Evolutionary conservation across 139 green algal species (phyloP).

Genomic region (Spirogloea muscicola): DNA sequence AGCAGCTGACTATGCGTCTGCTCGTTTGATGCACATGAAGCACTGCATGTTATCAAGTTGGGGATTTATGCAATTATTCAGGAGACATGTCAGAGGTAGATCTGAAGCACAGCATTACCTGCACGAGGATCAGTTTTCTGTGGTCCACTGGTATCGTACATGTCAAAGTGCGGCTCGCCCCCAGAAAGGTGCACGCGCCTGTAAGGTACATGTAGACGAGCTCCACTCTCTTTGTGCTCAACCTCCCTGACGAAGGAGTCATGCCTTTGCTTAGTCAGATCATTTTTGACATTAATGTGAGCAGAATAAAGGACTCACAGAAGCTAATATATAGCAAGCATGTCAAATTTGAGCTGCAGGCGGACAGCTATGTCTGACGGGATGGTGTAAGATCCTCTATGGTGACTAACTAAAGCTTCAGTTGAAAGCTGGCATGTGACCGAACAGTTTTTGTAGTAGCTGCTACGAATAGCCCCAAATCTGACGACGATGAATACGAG

Average conservation of each 20-base stretch:
- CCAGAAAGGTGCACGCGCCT: conserved; percentile 73
- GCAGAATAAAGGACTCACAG: not conserved
- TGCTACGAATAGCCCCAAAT: too few relatives aligned
- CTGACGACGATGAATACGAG: too few relatives aligned
- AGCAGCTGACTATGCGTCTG: not conserved
- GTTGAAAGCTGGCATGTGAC: conserved; percentile 3
- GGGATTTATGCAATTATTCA: not conserved
- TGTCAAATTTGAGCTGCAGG: not conserved
- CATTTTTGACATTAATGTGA: not conserved
- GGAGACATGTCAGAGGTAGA: not conserved
- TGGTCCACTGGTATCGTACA: conserved; percentile 87
- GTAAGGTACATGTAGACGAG: conserved; percentile 70
- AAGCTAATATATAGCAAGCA: conserved; percentile 5
- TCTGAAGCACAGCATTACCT: conserved; percentile 3
- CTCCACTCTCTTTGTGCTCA: conserved; percentile 13
- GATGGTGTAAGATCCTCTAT: not conserved
- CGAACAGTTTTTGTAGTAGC: not conserved
- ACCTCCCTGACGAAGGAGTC: conserved; percentile 24
- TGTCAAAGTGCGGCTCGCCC: conserved; percentile 70
- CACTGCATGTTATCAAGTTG: not conserved
- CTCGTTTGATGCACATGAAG: not conserved
- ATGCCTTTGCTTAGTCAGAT: not conserved
- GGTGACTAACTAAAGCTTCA: not conserved
- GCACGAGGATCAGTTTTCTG: conserved; percentile 55
- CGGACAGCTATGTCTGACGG: not conserved